Conservation (phyloP, 148 eudicot species). For the Amaranthus palmeri region DNA sequence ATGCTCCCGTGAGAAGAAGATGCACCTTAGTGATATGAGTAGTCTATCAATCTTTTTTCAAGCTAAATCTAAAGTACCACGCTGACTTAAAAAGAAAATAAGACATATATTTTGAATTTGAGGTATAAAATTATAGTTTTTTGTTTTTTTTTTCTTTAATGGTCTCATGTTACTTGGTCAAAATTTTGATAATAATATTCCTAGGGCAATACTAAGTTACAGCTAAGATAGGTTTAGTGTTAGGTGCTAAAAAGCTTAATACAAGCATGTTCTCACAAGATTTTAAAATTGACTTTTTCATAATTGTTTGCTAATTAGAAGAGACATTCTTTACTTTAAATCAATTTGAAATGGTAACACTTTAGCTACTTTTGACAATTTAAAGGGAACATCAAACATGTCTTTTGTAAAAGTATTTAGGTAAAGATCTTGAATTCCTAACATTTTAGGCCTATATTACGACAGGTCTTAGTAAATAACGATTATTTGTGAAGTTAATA, state of each 20-base stretch:
- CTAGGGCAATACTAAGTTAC: background rate
- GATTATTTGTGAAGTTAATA: too few species aligned
- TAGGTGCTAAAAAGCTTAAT: slow-evolving; percentile 4
- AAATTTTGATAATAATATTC: background rate
- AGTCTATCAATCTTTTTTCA: too few species aligned
- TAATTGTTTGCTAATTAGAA: background rate
- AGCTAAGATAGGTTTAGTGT: background rate
- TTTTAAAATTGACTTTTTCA: slow-evolving; percentile 1
- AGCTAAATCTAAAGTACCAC: too few species aligned
- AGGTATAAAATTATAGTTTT: background rate
- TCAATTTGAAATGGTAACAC: background rate
- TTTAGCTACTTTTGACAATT: background rate
- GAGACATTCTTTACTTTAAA: slow-evolving; percentile 8
- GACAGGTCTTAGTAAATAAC: too few species aligned
- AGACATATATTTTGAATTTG: too few species aligned
- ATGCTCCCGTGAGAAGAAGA: too few species aligned
- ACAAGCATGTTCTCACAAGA: slow-evolving; percentile 9
- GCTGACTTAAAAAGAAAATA: too few species aligned
- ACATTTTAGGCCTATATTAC: too few species aligned
- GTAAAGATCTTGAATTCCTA: too few species aligned
- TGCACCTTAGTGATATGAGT: too few species aligned
- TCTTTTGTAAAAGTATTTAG: background rate
- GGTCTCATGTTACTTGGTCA: slow-evolving; percentile 4
- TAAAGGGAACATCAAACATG: background rate
- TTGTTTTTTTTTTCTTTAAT: background rate